Conservation (phyloP, 805 yeast genomes). For the Cyberlindnera bimundalis region DNA sequence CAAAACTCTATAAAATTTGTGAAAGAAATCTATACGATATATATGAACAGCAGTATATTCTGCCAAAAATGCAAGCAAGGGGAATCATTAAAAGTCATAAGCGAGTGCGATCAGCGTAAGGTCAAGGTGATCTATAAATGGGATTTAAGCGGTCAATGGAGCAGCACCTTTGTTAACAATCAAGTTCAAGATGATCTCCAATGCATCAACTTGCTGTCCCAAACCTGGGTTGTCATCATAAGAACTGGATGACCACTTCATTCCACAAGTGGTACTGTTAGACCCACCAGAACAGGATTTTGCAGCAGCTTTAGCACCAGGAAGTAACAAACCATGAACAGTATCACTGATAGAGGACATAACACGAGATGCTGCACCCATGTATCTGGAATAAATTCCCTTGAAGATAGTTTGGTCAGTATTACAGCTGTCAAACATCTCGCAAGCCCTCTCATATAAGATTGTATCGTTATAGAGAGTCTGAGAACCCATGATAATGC, state of each 20-base stretch:
- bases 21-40: too few species aligned
- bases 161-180: constrained; percentile 27
- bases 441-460: constrained; percentile 87
- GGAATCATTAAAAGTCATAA: too few species aligned
- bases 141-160: too few species aligned
- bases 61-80: too few species aligned
- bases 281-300: constrained; percentile 81
- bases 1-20: too few species aligned
- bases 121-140: too few species aligned
- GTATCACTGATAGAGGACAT: constrained; percentile 49
- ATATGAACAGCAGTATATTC: too few species aligned
- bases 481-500: constrained; percentile 25
- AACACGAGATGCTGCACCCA: constrained; percentile 68
- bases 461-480: constrained; percentile 42
- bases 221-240: constrained; percentile 79
- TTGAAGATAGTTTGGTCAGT: constrained; percentile 88
- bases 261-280: constrained; percentile 86
- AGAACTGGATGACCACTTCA: constrained; percentile 58
- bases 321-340: constrained; percentile 33
- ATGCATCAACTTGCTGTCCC: constrained; percentile 87
- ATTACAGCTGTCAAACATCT: constrained; percentile 57
- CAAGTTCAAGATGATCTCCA: constrained; percentile 55
- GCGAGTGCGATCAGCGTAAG: too few species aligned
- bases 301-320: constrained; percentile 73
- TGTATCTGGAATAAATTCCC: constrained; percentile 72